phyloP scores from a whole-genome alignment of 345 rosid genomes.

The Iberis pinnata region DNA sequence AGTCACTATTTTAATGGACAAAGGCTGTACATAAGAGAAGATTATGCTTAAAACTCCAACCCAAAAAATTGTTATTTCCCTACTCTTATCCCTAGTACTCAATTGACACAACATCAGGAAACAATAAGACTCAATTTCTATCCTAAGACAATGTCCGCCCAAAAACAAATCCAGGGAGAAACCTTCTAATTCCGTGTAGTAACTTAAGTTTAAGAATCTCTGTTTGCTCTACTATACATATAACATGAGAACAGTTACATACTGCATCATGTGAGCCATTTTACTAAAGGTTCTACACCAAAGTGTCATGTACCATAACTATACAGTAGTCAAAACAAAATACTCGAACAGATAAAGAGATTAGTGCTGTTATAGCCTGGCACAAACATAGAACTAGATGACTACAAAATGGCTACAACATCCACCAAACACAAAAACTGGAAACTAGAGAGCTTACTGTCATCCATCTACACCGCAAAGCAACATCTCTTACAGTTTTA shows the following conservation, averaged over 20 bases:
- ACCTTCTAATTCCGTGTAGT: no score
- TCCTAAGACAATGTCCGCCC: not conserved
- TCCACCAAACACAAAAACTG: not conserved
- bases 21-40: conserved; percentile 5
- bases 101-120: not conserved
- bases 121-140: not conserved
- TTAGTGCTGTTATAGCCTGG: not conserved
- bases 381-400: not conserved
- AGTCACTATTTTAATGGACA: not conserved
- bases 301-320: not conserved
- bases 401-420: not conserved
- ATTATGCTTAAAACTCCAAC: conserved; percentile 3
- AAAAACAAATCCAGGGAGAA: not conserved
- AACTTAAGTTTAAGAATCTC: not conserved
- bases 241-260: not conserved
- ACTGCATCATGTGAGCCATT: not conserved
- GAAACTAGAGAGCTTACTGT: conserved; percentile 42
- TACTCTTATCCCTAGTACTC: conserved; percentile 1
- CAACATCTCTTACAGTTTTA: conserved; percentile 92
- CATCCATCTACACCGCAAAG: conserved; percentile 95
- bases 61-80: not conserved
- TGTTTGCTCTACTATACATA: no score
- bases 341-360: not conserved
- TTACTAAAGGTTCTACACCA: not conserved
- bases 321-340: not conserved